phyloP scores from a whole-genome alignment of 306 rosid genomes.

The Trifolium dubium region DNA sequence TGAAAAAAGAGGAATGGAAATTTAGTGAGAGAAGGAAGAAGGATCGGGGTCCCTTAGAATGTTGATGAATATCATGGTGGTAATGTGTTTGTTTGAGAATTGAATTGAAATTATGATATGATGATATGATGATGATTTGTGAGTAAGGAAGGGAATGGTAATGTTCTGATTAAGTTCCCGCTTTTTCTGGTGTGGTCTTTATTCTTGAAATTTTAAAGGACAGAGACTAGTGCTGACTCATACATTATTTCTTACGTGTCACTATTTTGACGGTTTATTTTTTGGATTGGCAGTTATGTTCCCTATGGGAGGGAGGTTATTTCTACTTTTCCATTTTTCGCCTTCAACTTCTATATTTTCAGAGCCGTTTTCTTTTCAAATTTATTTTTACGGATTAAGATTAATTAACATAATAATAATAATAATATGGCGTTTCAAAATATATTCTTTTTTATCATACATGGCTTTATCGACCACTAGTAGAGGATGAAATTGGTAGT shows the following conservation, averaged over 20 bases:
- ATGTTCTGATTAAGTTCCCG: conserved; percentile 41
- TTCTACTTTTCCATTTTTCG: conserved; percentile 5
- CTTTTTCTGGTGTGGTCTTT: conserved; percentile 30
- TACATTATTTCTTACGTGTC: conserved; percentile 56
- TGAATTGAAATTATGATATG: conserved; percentile 44
- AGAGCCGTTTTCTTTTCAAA: no score
- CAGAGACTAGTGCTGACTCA: conserved; percentile 24
- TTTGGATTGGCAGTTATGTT: conserved; percentile 46
- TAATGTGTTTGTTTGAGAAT: background rate
- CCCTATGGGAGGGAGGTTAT: background rate
- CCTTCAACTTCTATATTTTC: background rate
- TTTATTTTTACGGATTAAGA: no score
- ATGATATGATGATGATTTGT: no score
- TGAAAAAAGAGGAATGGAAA: background rate
- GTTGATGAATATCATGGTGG: background rate
- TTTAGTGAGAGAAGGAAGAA: background rate
- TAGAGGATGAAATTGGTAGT: no score
- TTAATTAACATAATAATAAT: no score
- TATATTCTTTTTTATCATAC: no score
- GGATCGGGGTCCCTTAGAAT: background rate
- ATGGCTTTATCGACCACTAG: no score
- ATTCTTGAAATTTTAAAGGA: background rate
- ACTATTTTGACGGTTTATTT: conserved; percentile 34
- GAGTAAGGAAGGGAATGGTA: background rate
- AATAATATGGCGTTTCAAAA: no score